Conservation (phyloP, 164 flowering plant genomes). For the Umbellularia californica region DNA sequence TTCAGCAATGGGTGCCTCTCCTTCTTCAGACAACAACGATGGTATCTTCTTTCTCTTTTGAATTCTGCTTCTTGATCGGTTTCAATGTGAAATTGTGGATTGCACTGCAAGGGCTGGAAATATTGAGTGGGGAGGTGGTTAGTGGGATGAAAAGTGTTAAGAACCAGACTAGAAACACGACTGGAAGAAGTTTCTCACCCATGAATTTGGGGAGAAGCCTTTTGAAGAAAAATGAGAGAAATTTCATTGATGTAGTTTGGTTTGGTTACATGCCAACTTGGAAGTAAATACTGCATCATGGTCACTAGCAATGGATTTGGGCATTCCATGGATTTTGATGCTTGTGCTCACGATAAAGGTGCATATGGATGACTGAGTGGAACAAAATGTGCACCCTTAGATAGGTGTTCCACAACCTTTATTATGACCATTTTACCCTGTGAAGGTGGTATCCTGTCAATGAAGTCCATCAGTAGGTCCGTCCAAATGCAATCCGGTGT, state of each 20-base stretch:
- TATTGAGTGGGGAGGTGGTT: no score
- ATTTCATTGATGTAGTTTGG: no score
- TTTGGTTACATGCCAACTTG: no score
- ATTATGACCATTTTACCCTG: background rate
- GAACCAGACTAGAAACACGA: no score
- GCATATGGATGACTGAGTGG: background rate
- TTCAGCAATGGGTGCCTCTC: background rate
- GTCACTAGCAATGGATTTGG: no score
- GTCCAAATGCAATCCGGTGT: no score
- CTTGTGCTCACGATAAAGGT: background rate
- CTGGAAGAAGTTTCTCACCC: no score
- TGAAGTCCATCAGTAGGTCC: no score
- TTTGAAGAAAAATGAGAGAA: no score
- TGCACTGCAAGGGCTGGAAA: background rate
- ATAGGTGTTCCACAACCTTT: background rate
- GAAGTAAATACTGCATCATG: no score
- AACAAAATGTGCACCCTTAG: background rate
- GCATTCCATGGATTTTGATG: background rate
- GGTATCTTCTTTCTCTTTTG: background rate
- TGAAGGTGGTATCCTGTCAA: background rate
- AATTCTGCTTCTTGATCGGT: background rate
- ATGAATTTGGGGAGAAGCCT: no score
- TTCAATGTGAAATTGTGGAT: background rate
- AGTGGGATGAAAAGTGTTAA: no score
- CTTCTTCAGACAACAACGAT: slow-evolving; percentile 3